Conservation (phyloP, 2,329 filamentous ascomycete species). For the Cladosporium halotolerans region DNA sequence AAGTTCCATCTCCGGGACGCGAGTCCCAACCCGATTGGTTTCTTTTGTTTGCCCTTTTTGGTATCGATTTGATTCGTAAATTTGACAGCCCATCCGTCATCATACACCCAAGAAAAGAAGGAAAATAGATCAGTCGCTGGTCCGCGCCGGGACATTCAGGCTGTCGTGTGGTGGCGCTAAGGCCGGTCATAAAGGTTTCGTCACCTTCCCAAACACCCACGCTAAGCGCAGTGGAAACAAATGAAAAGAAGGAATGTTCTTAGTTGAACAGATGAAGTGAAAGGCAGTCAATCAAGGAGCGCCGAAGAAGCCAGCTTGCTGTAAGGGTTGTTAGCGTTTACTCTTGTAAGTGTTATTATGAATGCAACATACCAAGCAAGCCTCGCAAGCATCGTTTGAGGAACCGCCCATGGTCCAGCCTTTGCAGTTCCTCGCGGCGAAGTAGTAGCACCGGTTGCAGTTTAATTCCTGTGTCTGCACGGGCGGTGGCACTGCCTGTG, state of each 20-base stretch:
- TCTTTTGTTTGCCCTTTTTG: no score
- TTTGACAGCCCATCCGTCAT: not conserved
- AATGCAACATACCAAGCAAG: slow-evolving; percentile 16
- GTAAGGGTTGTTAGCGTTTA: slow-evolving; percentile 10
- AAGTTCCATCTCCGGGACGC: no score
- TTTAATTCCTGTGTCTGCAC: slow-evolving; percentile 22
- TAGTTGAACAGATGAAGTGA: not conserved
- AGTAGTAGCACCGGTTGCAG: slow-evolving; percentile 33
- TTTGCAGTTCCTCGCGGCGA: slow-evolving; percentile 30
- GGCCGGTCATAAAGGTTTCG: not conserved
- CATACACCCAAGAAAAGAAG: not conserved
- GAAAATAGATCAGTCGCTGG: not conserved
- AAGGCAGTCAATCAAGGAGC: not conserved
- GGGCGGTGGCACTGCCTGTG: slow-evolving; percentile 11
- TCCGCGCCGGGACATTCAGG: not conserved
- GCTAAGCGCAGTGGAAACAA: not conserved
- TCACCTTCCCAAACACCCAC: not conserved
- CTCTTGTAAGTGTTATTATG: not conserved
- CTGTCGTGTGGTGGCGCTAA: not conserved
- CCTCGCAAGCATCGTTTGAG: slow-evolving; percentile 30
- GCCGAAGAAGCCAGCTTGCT: slow-evolving; percentile 30
- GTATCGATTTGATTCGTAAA: no score
- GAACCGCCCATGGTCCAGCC: slow-evolving; percentile 31
- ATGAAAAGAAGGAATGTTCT: not conserved
- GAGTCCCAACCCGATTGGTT: no score